Evolutionary conservation across 208 protist species (phyloP).

Genomic region (Paratrypanosoma confusum): DNA sequence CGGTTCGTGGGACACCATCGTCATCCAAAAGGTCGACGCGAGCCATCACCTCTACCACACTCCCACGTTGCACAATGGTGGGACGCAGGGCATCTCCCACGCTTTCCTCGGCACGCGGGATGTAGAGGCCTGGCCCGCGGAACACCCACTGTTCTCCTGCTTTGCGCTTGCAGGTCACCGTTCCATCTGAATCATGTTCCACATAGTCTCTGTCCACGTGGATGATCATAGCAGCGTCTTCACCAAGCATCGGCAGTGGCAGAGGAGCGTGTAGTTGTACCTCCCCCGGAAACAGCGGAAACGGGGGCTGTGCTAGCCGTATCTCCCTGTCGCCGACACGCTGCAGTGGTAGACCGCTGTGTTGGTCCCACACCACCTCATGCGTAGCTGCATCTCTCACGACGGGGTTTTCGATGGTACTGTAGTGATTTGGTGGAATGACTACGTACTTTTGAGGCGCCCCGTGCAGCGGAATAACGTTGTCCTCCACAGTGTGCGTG

Average conservation of each 20-base stretch:
- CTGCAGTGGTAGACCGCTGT: constrained; percentile 3
- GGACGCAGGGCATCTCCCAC: constrained; percentile 9
- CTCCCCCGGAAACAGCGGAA: constrained; percentile 88
- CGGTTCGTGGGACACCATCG: too few species aligned
- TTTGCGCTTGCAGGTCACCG: not conserved
- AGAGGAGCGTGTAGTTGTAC: constrained; percentile 15
- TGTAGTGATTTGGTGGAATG: constrained; percentile 85
- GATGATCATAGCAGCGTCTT: constrained; percentile 55
- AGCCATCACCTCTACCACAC: constrained; percentile 25
- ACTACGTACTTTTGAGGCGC: constrained; percentile 34
- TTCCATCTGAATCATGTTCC: not conserved
- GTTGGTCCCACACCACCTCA: not conserved
- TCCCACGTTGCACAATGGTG: constrained; percentile 18
- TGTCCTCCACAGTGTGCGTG: constrained; percentile 71
- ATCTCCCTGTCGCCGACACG: constrained; percentile 69
- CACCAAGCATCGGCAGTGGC: constrained; percentile 46
- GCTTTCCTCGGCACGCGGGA: constrained; percentile 17
- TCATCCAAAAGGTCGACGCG: constrained; percentile 3
- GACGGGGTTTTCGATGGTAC: constrained; percentile 79
- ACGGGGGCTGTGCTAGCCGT: constrained; percentile 66
- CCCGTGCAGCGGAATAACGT: constrained; percentile 29
- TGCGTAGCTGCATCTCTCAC: not conserved
- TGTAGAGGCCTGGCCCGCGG: constrained; percentile 24
- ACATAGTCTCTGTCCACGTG: constrained; percentile 11
- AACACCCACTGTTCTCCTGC: constrained; percentile 23